Base-by-base conservation (phyloP, 139 green algal genomes). In the Chlorella vulgaris region DNA sequence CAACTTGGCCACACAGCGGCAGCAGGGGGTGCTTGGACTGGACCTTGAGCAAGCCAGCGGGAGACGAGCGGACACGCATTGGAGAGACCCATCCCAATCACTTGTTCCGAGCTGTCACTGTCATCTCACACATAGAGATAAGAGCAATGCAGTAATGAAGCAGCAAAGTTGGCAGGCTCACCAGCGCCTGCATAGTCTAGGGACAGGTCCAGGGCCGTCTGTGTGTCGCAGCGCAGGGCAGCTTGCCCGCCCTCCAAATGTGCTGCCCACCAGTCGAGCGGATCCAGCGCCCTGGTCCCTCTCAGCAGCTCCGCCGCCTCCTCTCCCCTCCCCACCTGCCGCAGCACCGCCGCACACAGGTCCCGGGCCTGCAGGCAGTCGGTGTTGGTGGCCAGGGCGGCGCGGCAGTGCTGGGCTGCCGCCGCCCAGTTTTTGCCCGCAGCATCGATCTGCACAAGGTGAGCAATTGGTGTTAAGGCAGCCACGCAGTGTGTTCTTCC, bases 251-350 rank as follows among this genome's bases (percentile, higher is more conserved):
- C 69, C 31, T 62, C 43, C 43, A 77, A 43, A 19, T 77, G 69
- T n/a, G 31, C 69, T 8, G 69, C n/a, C 69, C 69, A 77, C 69
- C 69, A 77, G 47, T 77, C 69, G 15, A 77, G 29, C 1, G 69
- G 43, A 43, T 77, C 69, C 6, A 43, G 0, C 31, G 29, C 29
- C 69, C 69, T 42, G 43, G 28, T 63, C 29, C 21, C 42, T n/a
- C 43, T 29, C 18, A 77, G 43, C 1, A 77, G 43, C 69, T 47
- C 47, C 15, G 8, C 69, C 8, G 69, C 69, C 31, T 77, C 69
- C 4, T 24, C 43, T 5, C 26, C 42, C 43, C n/a, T 13, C n/a
- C 43, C 69, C 8, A 29, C n/a, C 3, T 43, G 69, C 28, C 69
- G 69, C 69, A 63, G 43, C 43, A 63, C 69, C 4, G 69, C 69